phyloP scores from a whole-genome alignment of 1,284 basidiomycete genomes.

The Sphaerobolus stellatus region DNA sequence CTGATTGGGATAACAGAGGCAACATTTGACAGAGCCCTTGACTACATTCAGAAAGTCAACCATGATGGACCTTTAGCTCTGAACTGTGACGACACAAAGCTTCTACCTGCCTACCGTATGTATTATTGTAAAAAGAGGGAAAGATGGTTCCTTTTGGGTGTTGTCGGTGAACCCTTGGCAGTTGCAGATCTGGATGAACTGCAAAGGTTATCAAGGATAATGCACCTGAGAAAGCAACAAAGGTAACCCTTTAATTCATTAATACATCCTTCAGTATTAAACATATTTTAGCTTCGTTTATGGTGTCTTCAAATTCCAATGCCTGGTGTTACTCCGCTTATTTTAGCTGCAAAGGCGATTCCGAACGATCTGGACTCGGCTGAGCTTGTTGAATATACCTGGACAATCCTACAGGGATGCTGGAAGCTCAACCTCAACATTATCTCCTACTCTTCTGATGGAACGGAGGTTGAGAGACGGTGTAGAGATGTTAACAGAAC shows the following conservation, averaged over 20 bases:
- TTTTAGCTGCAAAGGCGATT: constrained; percentile 30
- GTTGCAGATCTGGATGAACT: constrained; percentile 20
- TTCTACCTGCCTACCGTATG: constrained; percentile 19
- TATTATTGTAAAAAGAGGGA: constrained; percentile 23
- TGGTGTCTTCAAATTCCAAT: constrained; percentile 26
- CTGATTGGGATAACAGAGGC: too few species aligned
- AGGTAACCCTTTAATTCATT: constrained; percentile 14
- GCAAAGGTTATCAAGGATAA: constrained; percentile 4
- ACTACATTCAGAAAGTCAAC: background rate
- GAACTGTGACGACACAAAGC: constrained; percentile 13
- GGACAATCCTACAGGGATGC: constrained; percentile 18
- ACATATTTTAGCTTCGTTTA: constrained; percentile 25
- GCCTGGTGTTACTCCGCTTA: constrained; percentile 25
- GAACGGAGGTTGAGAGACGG: constrained; percentile 28
- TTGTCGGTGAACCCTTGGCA: constrained; percentile 15
- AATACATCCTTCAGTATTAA: background rate
- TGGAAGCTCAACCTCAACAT: constrained; percentile 19
- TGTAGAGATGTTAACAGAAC: constrained; percentile 21
- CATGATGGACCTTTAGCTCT: constrained; percentile 8
- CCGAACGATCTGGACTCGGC: constrained; percentile 16
- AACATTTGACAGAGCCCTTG: background rate
- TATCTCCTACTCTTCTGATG: constrained; percentile 31
- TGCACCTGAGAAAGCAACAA: constrained; percentile 16
- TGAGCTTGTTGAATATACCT: constrained; percentile 15
- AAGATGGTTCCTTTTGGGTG: constrained; percentile 26